Conservation (phyloP, 306 rosid species). For the Trichosanthes truncata region DNA sequence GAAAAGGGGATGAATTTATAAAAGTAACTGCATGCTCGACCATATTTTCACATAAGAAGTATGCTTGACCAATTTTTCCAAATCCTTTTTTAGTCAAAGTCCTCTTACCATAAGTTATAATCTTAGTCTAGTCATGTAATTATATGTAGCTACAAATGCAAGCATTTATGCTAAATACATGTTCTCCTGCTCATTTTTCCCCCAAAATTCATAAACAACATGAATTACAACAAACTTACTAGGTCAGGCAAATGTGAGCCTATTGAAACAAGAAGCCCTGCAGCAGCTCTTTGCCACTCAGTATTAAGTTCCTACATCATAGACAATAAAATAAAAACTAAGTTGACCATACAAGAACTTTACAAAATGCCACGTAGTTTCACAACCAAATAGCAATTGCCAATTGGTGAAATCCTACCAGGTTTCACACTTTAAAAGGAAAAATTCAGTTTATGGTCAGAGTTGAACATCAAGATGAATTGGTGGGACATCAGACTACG, state of each 20-base stretch:
- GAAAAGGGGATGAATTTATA: background rate
- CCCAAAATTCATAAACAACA: background rate
- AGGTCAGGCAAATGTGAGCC: conserved; percentile 90
- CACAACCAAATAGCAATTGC: conserved; percentile 1
- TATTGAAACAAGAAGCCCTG: conserved; percentile 78
- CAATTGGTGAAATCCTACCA: conserved; percentile 2
- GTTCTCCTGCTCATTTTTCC: background rate
- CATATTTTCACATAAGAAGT: background rate
- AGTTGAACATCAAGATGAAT: background rate
- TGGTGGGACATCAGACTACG: background rate
- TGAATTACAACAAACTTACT: conserved; percentile 37
- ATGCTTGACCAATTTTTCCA: background rate
- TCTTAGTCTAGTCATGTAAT: background rate
- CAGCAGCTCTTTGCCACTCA: conserved; percentile 94
- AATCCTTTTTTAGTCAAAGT: background rate
- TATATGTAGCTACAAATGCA: conserved; percentile 3
- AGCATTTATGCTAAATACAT: background rate
- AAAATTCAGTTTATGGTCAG: background rate
- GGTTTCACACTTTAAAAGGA: background rate
- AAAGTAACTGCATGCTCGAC: background rate
- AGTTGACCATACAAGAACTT: background rate
- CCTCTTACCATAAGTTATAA: background rate
- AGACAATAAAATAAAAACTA: conserved; percentile 11
- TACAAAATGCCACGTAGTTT: background rate
- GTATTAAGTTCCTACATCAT: conserved; percentile 63